Evolutionary conservation across 495 filamentous ascomycete genomes (phyloP).

Genomic region (Sordaria brevicollis): DNA sequence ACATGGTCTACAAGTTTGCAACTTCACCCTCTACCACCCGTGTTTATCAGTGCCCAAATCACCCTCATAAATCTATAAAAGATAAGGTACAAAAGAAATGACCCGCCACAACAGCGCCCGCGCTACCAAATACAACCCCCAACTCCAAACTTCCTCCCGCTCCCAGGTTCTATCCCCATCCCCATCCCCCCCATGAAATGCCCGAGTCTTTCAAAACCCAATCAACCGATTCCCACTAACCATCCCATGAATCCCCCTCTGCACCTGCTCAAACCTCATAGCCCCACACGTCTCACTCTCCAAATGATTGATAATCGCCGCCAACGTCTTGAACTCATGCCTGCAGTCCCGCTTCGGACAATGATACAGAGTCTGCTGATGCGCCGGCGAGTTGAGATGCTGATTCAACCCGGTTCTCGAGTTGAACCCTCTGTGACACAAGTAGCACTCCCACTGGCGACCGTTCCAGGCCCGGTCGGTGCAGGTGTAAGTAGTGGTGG

Average conservation of each 20-base stretch:
- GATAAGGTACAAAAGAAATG: no score
- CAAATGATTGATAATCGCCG: constrained; percentile 42
- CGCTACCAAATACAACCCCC: no score
- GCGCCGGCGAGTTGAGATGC: constrained; percentile 25
- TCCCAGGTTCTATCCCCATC: no score
- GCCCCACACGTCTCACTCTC: constrained; percentile 44
- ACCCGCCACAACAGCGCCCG: no score
- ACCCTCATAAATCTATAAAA: no score
- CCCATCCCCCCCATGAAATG: no score
- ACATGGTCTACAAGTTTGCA: no score
- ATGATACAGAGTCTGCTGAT: constrained; percentile 42
- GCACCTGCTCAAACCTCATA: constrained; percentile 39
- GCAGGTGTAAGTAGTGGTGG: constrained; percentile 8
- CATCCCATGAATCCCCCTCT: constrained; percentile 11
- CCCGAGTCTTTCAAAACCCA: neutral
- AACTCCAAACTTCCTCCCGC: no score
- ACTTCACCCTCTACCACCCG: no score
- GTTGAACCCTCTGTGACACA: constrained; percentile 19
- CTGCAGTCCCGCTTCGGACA: constrained; percentile 37
- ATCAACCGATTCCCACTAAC: constrained; percentile 7
- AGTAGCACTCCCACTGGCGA: constrained; percentile 18
- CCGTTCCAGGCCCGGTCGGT: constrained; percentile 16
- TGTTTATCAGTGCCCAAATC: no score
- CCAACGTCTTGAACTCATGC: constrained; percentile 37
- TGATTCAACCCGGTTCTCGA: constrained; percentile 9